phyloP scores from a whole-genome alignment of 495 filamentous ascomycete species.

The Penicillium angulare region DNA sequence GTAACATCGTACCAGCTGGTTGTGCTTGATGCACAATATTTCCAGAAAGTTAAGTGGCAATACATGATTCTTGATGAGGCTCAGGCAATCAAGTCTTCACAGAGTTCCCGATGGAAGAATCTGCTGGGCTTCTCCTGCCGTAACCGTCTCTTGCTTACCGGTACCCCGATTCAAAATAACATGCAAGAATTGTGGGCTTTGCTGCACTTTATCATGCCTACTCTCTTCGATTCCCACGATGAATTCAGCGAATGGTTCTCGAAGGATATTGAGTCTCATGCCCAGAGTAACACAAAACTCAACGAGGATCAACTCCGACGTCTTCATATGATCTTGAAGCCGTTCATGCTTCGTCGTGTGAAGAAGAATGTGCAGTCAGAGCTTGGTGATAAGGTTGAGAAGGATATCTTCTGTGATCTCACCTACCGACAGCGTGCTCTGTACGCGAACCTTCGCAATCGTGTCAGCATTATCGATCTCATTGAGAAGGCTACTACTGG shows the following conservation, averaged over 20 bases:
- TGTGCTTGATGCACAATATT: constrained; percentile 91
- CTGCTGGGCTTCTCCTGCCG: constrained; percentile 92
- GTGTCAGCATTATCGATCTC: constrained; percentile 97
- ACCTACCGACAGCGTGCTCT: constrained; percentile 97
- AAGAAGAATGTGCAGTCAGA: constrained; percentile 99
- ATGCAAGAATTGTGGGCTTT: constrained; percentile 99
- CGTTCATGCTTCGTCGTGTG: constrained; percentile 98
- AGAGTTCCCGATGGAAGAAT: constrained; percentile 95
- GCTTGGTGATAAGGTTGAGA: constrained; percentile 96
- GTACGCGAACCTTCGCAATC: constrained; percentile 86
- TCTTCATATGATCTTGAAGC: constrained; percentile 97
- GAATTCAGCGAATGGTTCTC: constrained; percentile 99
- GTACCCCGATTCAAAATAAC: constrained; percentile 98
- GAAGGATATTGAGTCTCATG: constrained; percentile 98
- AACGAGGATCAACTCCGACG: constrained; percentile 96
- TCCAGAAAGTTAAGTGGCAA: constrained; percentile 98
- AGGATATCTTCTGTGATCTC: constrained; percentile 93
- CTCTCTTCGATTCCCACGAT: constrained; percentile 95
- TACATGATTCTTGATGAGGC: constrained; percentile 99
- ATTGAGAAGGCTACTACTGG: constrained; percentile 96
- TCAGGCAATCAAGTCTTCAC: constrained; percentile 97
- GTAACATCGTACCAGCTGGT: constrained; percentile 98
- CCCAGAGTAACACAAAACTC: constrained; percentile 96
- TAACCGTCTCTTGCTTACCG: constrained; percentile 90
- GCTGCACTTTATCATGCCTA: constrained; percentile 99